phyloP scores from a whole-genome alignment of 371 early-diverging fungal species.

The Mortierella sp. region DNA sequence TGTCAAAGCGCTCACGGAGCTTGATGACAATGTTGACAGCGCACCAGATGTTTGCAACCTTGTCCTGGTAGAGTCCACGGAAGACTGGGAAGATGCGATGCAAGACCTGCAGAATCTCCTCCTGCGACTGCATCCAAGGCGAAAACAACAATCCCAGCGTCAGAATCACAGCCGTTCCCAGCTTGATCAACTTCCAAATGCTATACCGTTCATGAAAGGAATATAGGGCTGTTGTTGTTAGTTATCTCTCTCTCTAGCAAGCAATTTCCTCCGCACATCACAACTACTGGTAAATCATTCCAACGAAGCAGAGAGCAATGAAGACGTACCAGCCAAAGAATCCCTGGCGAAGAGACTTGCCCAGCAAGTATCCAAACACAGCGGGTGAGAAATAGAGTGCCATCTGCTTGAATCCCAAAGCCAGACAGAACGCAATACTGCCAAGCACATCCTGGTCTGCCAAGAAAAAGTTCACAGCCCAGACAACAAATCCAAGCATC shows the following conservation, averaged over 20 bases:
- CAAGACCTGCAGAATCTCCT: constrained; percentile 82
- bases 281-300: too few relatives aligned
- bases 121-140: constrained; percentile 78
- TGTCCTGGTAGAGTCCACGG: constrained; percentile 97
- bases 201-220: constrained; percentile 23
- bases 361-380: constrained; percentile 89
- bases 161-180: constrained; percentile 80
- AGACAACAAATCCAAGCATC: constrained; percentile 92
- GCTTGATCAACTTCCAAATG: constrained; percentile 59
- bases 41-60: constrained; percentile 98
- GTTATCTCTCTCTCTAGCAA: too few relatives aligned
- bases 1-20: constrained; percentile 73
- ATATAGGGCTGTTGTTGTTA: background rate
- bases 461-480: constrained; percentile 78
- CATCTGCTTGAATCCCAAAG: constrained; percentile 96
- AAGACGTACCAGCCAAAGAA: constrained; percentile 59
- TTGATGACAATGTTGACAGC: constrained; percentile 89
- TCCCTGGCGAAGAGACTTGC: constrained; percentile 72
- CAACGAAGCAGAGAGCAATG: background rate
- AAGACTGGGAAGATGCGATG: constrained; percentile 92
- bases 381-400: constrained; percentile 93
- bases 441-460: constrained; percentile 75
- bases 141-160: constrained; percentile 77
- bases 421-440: constrained; percentile 81
- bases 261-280: background rate